Percentiles rank a stretch among this genome's conserved stretches.
Conservation (phyloP, 148 eudicot species). For the Diospyros kaki region DNA sequence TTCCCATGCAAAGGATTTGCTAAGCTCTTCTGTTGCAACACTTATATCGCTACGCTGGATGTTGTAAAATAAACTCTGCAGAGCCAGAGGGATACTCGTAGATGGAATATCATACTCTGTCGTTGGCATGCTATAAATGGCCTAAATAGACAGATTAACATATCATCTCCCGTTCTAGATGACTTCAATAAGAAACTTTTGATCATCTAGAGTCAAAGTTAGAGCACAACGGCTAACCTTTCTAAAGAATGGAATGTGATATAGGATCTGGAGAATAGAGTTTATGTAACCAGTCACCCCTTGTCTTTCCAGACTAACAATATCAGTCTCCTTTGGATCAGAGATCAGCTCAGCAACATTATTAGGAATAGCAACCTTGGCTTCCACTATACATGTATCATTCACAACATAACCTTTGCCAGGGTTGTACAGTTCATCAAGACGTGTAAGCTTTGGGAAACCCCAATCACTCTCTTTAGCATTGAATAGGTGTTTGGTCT, state of each 20-base stretch:
- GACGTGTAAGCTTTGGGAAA: conserved; percentile 79
- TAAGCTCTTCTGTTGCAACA: conserved; percentile 79
- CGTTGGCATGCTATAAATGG: conserved; percentile 88
- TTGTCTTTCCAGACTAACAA: conserved; percentile 83
- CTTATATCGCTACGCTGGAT: conserved; percentile 73
- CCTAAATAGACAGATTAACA: conserved; percentile 33
- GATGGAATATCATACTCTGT: conserved; percentile 76
- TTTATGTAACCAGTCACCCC: conserved; percentile 92
- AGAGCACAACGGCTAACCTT: conserved; percentile 39
- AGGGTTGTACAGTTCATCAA: conserved; percentile 70
- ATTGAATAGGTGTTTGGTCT: conserved; percentile 76
- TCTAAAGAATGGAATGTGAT: too few species aligned
- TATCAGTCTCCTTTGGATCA: conserved; percentile 82
- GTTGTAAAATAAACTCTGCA: conserved; percentile 79
- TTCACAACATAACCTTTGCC: conserved; percentile 59
- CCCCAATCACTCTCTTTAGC: conserved; percentile 90
- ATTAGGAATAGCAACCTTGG: conserved; percentile 71
- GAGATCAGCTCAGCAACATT: conserved; percentile 67
- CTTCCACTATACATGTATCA: conserved; percentile 71
- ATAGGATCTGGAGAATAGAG: conserved; percentile 75
- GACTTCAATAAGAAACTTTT: neutral
- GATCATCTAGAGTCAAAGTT: neutral
- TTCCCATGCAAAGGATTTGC: conserved; percentile 88
- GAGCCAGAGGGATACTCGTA: too few species aligned
- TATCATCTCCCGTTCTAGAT: neutral